Conservation (phyloP, 768 basidiomycete species). For the Amanita pallidorosea region DNA sequence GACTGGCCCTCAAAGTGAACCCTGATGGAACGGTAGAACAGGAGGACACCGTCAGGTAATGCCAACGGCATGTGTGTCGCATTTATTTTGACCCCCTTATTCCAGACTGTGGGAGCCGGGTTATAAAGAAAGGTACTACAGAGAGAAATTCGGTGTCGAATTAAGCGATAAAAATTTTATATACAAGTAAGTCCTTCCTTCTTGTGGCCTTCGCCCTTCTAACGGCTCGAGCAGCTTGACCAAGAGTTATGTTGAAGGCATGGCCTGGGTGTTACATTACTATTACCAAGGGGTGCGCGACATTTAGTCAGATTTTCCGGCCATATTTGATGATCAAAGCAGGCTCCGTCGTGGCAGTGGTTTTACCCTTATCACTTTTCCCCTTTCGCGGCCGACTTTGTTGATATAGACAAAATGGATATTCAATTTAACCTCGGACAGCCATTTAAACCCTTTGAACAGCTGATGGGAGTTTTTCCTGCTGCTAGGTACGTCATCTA, state of each 20-base stretch:
- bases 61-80: constrained; percentile 3
- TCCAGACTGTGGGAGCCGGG: constrained; percentile 92
- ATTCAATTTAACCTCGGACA: constrained; percentile 71
- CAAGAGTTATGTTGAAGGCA: constrained; percentile 81
- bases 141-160: constrained; percentile 81
- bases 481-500: constrained; percentile 60
- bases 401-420: constrained; percentile 65
- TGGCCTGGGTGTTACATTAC: constrained; percentile 93
- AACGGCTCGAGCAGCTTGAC: constrained; percentile 44
- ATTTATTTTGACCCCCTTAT: neutral
- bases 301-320: neutral
- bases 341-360: constrained; percentile 98
- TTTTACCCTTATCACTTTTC: constrained; percentile 98
- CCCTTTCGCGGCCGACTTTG: constrained; percentile 93
- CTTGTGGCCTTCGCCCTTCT: neutral
- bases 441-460: constrained; percentile 96
- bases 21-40: constrained; percentile 92
- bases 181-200: constrained; percentile 42
- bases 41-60: constrained; percentile 83
- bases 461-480: constrained; percentile 97
- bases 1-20: constrained; percentile 65
- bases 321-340: constrained; percentile 7
- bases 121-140: constrained; percentile 91
- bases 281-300: constrained; percentile 91
- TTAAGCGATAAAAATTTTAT: constrained; percentile 61